Evolutionary conservation across 768 basidiomycete genomes (phyloP), one percentile per base, ranked within the genome.

Genomic region (Phlegmacium glaucopus): DNA sequence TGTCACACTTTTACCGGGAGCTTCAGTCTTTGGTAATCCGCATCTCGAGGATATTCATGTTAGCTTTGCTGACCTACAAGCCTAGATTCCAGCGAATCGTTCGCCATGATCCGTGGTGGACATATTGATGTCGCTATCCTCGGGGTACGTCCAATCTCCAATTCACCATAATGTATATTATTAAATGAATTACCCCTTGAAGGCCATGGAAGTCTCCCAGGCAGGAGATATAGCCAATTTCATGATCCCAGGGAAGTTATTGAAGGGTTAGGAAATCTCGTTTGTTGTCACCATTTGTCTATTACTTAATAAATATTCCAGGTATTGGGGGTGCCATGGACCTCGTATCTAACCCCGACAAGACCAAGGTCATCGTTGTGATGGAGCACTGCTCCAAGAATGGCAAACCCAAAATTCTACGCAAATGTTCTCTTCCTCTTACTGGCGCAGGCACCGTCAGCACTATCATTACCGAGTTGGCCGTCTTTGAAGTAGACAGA

Each of bases 261-360:
- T 92, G 28, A 91, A 89, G 75, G 87, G 87, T 79, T 53, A 10
- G 54, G 47, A 36, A 15, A 16, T 39, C 39, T 42, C 17, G 12
- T 13, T 15, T 36, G 29, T 38, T 37, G 11, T 40, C 43, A 1
- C 40, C 22, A 11, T 10, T 41, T 39, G 47, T 47, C 17, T 26
- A 45, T 63, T 39, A 55, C 46, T 44, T 22, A 22, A 25, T 32
- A 17, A 40, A 12, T 15, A n/a, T 48, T 5, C 42, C 59, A 87
- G 90, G 91, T 35, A 94, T 96, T 62, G 94, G 94, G 10, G 94
- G 94, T 42, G 94, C 94, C 9, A 94, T 94, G 92, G 93, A 95
- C 63, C 82, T 94, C 40, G 92, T 93, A 48, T 95, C 94, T 49
- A 96, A 95, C 69, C 94, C 94, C 1, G 92, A 95, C 67, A 85